A percentile compares a stretch with the other conserved stretches of the same genome.
phyloP scores from a whole-genome alignment of 805 yeast species.

The Crinitomyces ghanaensis region DNA sequence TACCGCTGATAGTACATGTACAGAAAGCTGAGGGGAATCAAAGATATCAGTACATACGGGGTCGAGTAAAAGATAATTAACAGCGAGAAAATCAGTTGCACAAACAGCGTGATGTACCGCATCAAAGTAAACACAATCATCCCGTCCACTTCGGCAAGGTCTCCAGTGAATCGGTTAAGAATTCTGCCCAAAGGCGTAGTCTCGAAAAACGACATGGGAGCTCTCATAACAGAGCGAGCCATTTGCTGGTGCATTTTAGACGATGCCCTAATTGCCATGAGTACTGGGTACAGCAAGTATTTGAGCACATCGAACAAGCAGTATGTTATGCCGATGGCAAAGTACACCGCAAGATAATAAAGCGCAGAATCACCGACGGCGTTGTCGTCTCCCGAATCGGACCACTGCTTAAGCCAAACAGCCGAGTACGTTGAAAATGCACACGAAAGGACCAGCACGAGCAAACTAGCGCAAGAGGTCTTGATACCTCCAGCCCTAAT shows the following conservation, averaged over 20 bases:
- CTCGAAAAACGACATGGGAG: constrained; percentile 90
- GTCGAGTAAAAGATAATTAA: constrained; percentile 71
- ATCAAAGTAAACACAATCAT: constrained; percentile 31
- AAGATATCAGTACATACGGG: constrained; percentile 67
- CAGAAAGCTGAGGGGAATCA: constrained; percentile 50
- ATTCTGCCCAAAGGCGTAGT: constrained; percentile 89
- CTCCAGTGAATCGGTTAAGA: constrained; percentile 78
- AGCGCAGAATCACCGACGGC: constrained; percentile 41
- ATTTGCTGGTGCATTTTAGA: constrained; percentile 53
- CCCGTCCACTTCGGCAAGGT: constrained; percentile 78
- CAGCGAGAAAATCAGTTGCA: constrained; percentile 45
- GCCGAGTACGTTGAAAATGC: constrained; percentile 54
- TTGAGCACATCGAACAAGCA: constrained; percentile 41
- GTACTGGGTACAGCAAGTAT: no score
- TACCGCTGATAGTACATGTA: constrained; percentile 58
- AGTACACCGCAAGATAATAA: constrained; percentile 53
- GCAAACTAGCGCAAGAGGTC: constrained; percentile 9
- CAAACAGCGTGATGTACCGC: constrained; percentile 25
- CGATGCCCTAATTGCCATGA: no score
- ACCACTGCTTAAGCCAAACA: constrained; percentile 85
- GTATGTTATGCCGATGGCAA: constrained; percentile 40
- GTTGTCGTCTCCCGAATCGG: constrained; percentile 42
- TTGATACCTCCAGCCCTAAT: constrained; percentile 64
- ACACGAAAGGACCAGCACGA: constrained; percentile 39
- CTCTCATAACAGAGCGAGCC: constrained; percentile 61